Evolutionary conservation across 2,329 filamentous ascomycete species (phyloP).

Genomic region (Trematosphaeria pertusa): DNA sequence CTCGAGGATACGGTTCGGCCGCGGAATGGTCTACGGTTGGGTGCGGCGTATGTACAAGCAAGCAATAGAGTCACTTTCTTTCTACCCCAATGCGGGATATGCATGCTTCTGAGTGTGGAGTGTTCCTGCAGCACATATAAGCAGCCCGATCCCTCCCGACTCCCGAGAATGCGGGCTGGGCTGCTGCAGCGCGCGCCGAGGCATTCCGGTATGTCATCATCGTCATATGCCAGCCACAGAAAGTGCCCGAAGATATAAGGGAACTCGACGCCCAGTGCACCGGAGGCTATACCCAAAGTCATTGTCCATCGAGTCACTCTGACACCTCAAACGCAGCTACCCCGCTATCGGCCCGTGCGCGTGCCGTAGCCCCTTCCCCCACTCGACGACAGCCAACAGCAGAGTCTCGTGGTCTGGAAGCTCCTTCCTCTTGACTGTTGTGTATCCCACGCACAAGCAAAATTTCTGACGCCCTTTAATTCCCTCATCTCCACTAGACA

Average conservation of each 20-base stretch:
- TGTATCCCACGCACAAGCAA: constrained; percentile 26
- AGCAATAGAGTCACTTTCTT: no score
- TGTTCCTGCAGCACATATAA: not conserved
- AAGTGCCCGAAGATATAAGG: not conserved
- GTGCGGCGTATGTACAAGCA: constrained; percentile 35
- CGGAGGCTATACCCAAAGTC: no score
- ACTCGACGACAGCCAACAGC: constrained; percentile 30
- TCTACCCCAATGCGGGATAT: no score
- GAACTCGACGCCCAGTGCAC: not conserved
- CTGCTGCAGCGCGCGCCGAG: constrained; percentile 24
- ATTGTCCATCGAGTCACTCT: no score
- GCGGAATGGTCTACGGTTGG: constrained; percentile 37
- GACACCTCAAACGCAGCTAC: constrained; percentile 27
- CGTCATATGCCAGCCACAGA: constrained; percentile 15
- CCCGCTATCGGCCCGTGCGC: constrained; percentile 37
- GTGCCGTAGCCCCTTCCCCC: constrained; percentile 28
- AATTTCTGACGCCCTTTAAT: constrained; percentile 11
- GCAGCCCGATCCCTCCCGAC: not conserved
- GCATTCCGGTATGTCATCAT: constrained; percentile 24
- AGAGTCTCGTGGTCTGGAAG: constrained; percentile 36
- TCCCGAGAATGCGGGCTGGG: constrained; percentile 18
- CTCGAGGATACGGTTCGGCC: constrained; percentile 36
- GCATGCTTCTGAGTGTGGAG: no score
- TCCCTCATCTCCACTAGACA: constrained; percentile 10
- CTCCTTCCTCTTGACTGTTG: constrained; percentile 29